Base-by-base conservation (phyloP, 768 basidiomycete species). In the Lactarius deliciosus region DNA sequence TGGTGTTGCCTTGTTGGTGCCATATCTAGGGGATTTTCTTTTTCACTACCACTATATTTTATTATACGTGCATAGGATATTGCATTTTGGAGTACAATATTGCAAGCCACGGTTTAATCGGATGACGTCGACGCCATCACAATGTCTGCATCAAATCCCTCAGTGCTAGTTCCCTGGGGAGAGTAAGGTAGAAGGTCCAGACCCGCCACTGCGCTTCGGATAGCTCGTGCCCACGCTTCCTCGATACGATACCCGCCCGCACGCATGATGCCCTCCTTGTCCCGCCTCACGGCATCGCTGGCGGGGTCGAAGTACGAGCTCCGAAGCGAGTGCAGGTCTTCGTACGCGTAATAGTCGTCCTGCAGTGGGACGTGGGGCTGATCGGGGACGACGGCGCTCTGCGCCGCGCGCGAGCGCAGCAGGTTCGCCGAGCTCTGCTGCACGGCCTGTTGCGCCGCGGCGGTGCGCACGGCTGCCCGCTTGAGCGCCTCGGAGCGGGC, bases 171-270 rank as follows among this genome's bases (percentile, higher is more conserved):
- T 16, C 60, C 6, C 4, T 64, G 69, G 9, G 70, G 34, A 30
- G 70, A 72, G 15, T 73, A 40, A 8, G 88, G 86, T 40, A 80
- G 73, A 38, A 91, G 72, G 68, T 91, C 90, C 68, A 95, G 74
- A 1, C 85, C 91, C 43, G 87, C 86, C 28, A 94, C 87, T 6
- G 91, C 88, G 69, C 76, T 85, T 64, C 89, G 79, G 64, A 96
- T 74, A 15, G 91, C 92, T 63, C 93, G 81, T 71, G 90, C 89
- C 93, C 93, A 95, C 54, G 89, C 91, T 74, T 95, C 90, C 68
- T 91, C 86, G 5, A 92, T 80, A 68, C 78, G 81, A 74, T 93
- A 96, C 10, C 94, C 94, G 10, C 92, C 94, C 25, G 86, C 92
- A 53, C 88, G 81, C 88, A 90, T 90, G 70, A 89, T 86, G 16